Percentiles rank a stretch among this genome's conserved stretches.
phyloP scores from a whole-genome alignment of 352 stramenopile species.

The Globisporangium mamillatum region DNA sequence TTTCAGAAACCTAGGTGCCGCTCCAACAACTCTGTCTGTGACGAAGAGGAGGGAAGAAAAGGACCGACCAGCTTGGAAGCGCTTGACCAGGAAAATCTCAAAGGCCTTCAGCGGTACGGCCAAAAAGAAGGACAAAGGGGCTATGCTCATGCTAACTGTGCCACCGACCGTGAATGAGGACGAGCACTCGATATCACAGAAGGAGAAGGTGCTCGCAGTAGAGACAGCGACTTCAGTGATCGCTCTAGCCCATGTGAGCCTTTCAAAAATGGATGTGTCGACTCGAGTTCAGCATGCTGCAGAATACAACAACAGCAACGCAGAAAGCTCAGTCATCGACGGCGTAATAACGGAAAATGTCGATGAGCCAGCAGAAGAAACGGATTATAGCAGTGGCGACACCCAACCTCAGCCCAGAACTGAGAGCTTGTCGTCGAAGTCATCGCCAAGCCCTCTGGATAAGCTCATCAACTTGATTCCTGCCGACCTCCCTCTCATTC shows the following conservation, averaged over 20 bases:
- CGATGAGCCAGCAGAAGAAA: not conserved
- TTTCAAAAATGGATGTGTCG: not conserved
- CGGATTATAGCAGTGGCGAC: not conserved
- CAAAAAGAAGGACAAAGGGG: conserved; percentile 5
- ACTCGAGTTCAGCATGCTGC: not conserved
- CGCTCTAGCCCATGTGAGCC: not conserved
- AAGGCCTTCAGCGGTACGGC: conserved; percentile 3
- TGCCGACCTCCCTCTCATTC: conserved; percentile 17
- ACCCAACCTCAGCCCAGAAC: no score
- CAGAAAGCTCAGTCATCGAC: not conserved
- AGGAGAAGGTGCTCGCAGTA: not conserved
- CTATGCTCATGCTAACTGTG: not conserved
- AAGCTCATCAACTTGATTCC: conserved; percentile 13
- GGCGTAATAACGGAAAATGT: not conserved
- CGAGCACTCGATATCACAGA: not conserved
- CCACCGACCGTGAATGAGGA: not conserved
- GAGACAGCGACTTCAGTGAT: not conserved
- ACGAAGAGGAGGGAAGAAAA: not conserved
- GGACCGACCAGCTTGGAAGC: conserved; percentile 14
- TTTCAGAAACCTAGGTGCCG: not conserved
- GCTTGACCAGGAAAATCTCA: conserved; percentile 13
- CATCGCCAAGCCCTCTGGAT: not conserved
- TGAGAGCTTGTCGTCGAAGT: not conserved
- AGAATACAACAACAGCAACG: not conserved
- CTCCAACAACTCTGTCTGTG: not conserved